phyloP scores from a whole-genome alignment of 495 filamentous ascomycete species.

The Rusavskia elegans region DNA sequence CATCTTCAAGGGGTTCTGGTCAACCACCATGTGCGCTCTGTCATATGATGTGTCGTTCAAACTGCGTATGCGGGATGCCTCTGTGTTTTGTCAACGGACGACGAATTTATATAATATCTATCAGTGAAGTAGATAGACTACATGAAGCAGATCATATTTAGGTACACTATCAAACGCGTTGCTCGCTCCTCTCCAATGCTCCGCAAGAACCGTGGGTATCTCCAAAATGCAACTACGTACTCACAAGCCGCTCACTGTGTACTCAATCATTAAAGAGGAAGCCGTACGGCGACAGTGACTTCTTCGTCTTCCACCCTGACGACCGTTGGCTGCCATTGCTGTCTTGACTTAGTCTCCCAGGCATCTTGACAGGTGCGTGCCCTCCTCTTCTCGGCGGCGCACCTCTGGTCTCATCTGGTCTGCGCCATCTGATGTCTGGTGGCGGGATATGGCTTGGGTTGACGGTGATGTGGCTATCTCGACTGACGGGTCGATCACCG shows the following conservation, averaged over 20 bases:
- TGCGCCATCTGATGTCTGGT: background rate
- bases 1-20: no score
- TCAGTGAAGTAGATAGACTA: no score
- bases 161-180: no score
- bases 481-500: slow-evolving; percentile 2
- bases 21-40: no score
- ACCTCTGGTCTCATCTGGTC: background rate
- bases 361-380: background rate
- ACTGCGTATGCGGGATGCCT: background rate
- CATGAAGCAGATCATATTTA: no score
- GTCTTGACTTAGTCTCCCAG: background rate
- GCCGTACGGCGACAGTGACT: no score
- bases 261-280: background rate
- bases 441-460: background rate
- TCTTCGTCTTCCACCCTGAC: no score
- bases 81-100: no score
- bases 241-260: no score
- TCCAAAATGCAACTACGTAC: background rate
- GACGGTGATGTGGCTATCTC: background rate
- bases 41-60: background rate
- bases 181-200: background rate
- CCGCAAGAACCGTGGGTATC: background rate
- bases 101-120: no score
- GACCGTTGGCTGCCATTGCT: background rate
- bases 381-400: background rate